Evolutionary conservation across 1,139 yeast species (phyloP).

Genomic region (Yamadazyma aaseri): DNA sequence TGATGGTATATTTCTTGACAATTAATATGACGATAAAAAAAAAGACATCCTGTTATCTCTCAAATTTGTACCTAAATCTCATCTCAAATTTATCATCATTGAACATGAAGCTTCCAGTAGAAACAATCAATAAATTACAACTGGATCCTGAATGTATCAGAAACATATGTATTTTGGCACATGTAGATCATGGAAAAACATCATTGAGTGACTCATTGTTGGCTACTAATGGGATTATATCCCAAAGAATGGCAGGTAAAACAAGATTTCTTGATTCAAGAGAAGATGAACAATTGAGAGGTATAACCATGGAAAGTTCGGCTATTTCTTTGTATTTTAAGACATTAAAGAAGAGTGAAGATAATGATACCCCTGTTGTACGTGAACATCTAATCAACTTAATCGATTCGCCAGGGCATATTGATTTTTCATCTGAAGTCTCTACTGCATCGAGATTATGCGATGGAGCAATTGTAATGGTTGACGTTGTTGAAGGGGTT

Average conservation of each 20-base stretch:
- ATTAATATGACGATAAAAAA: too few species aligned
- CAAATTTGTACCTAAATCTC: too few species aligned
- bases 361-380: constrained; percentile 40
- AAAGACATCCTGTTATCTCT: too few species aligned
- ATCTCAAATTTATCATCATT: constrained; percentile 3
- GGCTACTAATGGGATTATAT: constrained; percentile 95
- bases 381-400: constrained; percentile 84
- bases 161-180: constrained; percentile 94
- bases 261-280: constrained; percentile 90
- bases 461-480: constrained; percentile 94
- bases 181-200: constrained; percentile 98
- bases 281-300: constrained; percentile 93
- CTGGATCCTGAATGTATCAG: constrained; percentile 67
- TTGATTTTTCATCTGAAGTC: constrained; percentile 94
- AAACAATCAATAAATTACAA: constrained; percentile 66
- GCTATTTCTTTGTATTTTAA: constrained; percentile 87
- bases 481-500: constrained; percentile 97
- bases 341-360: constrained; percentile 46
- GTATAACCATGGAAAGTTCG: constrained; percentile 96
- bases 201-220: constrained; percentile 88
- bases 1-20: too few species aligned
- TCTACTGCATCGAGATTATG: constrained; percentile 93
- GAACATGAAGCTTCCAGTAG: constrained; percentile 54
- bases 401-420: constrained; percentile 98
- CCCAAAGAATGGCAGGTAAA: constrained; percentile 93